Evolutionary conservation across 2,329 filamentous ascomycete species (phyloP).

Genomic region (Exophiala alcalophila): DNA sequence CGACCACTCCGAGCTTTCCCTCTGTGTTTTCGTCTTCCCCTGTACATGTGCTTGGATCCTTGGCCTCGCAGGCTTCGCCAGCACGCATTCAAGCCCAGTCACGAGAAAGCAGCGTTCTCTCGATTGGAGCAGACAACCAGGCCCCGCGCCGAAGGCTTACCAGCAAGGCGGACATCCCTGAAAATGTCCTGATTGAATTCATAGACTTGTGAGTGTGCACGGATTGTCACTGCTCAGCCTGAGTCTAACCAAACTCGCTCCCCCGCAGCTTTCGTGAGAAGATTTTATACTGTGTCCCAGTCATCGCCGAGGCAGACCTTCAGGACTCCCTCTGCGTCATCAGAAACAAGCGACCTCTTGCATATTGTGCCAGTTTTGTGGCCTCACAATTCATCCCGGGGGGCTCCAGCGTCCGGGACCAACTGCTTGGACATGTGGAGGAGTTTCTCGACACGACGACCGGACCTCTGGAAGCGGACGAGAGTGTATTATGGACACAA

Average conservation of each 20-base stretch:
- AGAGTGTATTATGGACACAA: slow-evolving; percentile 9
- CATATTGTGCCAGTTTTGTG: slow-evolving; percentile 13
- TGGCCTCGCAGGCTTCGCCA: background rate
- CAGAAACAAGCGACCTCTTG: slow-evolving; percentile 5
- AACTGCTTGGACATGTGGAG: slow-evolving; percentile 63
- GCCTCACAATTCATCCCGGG: slow-evolving; percentile 12
- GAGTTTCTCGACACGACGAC: slow-evolving; percentile 82
- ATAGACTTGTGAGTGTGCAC: slow-evolving; percentile 11
- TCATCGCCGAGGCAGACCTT: slow-evolving; percentile 14
- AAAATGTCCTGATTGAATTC: slow-evolving; percentile 6
- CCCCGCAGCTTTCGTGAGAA: slow-evolving; percentile 6
- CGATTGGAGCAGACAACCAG: background rate
- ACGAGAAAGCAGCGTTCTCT: too few species aligned
- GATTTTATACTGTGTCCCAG: slow-evolving; percentile 13
- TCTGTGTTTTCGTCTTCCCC: slow-evolving; percentile 10
- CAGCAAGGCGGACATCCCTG: slow-evolving; percentile 1
- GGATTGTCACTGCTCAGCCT: background rate
- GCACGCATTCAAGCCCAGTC: too few species aligned
- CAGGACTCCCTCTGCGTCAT: slow-evolving; percentile 1
- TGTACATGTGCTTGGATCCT: slow-evolving; percentile 6
- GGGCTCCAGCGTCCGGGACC: slow-evolving; percentile 9
- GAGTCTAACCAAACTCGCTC: background rate
- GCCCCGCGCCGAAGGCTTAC: background rate
- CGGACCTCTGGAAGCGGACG: slow-evolving; percentile 41
- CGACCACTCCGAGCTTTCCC: slow-evolving; percentile 1